Base-by-base conservation (phyloP, 768 basidiomycete genomes). In the Lentinula sp. region DNA sequence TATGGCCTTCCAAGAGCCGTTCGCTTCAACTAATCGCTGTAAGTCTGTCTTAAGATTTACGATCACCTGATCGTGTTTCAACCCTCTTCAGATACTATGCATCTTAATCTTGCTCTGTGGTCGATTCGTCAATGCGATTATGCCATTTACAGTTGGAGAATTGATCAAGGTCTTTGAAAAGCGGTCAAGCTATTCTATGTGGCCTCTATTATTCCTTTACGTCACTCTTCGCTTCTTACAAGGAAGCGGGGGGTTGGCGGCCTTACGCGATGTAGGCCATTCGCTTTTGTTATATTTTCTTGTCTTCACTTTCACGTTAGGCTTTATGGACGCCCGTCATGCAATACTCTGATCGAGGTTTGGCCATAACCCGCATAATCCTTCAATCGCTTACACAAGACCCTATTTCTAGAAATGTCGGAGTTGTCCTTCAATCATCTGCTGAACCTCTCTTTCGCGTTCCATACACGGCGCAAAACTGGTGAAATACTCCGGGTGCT, bases 291-390 rank as follows among this genome's bases (percentile, higher is more conserved):
- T 49, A 51, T 20, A 56, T 42, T 18, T 33, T 36, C 33, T 62
- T 13, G 60, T 35, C 8, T 10, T 48, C 16, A 12, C 43, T 12
- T 23, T 36, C 8, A 48, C 15, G 62, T 4, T 61, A 88, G 85
- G 76, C 82, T 35, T 77, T 93, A 2, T 95, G 93, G 90, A 82
- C 88, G 2, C 91, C 93, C 1, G 89, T 98, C 46, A 90, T 93
- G 83, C 92, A 93, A 72, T 91, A 86, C 70, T 91, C 90, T 0
- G 92, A 95, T 69, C 76, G 87, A 67, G 83, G 84, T 82, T 64
- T 61, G 75, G 67, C 56, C 46, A 18, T 9, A 13, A 41, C 23
- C 33, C 28, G 23, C 33, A 33, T 5, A 23, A 46, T 16, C 9
- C 18, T 42, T 10, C 59, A 18, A 6, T 63, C 7, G 43, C 12